These are phyloP conservation scores for Cladosporium sp. DNA, from an alignment of 2,329 filamentous ascomycete species.

Conservation along the genomic window DNA sequence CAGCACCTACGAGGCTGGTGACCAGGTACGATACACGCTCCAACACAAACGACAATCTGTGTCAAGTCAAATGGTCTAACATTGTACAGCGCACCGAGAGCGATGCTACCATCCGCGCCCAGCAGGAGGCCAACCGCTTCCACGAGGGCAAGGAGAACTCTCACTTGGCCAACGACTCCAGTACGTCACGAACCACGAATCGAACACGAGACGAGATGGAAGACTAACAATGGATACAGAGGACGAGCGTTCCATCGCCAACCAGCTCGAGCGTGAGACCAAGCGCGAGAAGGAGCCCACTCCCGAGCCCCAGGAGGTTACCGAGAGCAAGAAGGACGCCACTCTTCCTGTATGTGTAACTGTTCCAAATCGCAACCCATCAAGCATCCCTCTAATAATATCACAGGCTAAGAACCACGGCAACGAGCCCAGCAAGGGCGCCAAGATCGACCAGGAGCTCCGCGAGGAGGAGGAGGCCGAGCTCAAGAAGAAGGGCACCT, in stretches of 20 bases:
- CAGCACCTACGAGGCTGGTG: constrained; percentile 71
- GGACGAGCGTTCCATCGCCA: constrained; percentile 70
- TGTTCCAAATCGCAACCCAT: constrained; percentile 32
- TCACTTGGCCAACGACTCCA: constrained; percentile 70
- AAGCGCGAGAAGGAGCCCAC: constrained; percentile 47
- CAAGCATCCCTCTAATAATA: constrained; percentile 31
- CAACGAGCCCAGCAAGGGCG: constrained; percentile 71
- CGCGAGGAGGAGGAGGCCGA: constrained; percentile 67
- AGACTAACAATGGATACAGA: constrained; percentile 45
- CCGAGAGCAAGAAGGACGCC: constrained; percentile 58
- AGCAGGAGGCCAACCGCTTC: constrained; percentile 58
- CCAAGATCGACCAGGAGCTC: constrained; percentile 69
- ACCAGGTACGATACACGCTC: constrained; percentile 54
- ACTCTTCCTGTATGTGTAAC: constrained; percentile 45
- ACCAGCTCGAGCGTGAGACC: constrained; percentile 66
- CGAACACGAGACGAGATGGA: not conserved
- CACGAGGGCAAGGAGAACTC: constrained; percentile 71
- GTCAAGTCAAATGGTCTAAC: constrained; percentile 4
- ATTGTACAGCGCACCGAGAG: constrained; percentile 55
- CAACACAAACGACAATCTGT: not conserved
- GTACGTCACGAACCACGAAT: constrained; percentile 49
- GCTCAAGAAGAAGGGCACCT: constrained; percentile 60
- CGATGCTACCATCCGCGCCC: constrained; percentile 37
- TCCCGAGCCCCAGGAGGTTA: constrained; percentile 39
- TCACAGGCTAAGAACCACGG: constrained; percentile 62